A percentile compares a stretch with the other conserved stretches of the same genome.
Conservation (phyloP, 805 yeast species). For the Metschnikowia rubicola region DNA sequence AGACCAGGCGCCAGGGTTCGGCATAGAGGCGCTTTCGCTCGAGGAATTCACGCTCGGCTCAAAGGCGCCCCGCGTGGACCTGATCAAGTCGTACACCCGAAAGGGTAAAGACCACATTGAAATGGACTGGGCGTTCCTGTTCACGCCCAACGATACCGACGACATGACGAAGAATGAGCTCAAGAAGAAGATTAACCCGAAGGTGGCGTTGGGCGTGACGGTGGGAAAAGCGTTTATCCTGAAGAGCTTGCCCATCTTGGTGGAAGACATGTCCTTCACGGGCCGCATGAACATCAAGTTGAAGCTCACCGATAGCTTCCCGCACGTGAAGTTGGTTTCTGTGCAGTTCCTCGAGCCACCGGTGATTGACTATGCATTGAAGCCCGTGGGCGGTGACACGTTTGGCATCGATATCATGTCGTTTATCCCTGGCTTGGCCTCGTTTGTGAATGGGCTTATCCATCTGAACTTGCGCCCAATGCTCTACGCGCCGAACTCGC, state of each 20-base stretch:
- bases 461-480: conserved; percentile 71
- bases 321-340: conserved; percentile 73
- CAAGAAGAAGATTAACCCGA: conserved; percentile 69
- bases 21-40: conserved; percentile 68
- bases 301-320: conserved; percentile 61
- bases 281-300: conserved; percentile 67
- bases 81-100: conserved; percentile 70
- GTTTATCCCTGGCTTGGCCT: conserved; percentile 72
- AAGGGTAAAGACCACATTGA: conserved; percentile 65
- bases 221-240: conserved; percentile 79
- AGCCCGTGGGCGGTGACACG: conserved; percentile 89
- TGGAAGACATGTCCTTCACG: conserved; percentile 73
- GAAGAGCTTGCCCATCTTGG: conserved; percentile 71
- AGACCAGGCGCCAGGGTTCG: conserved; percentile 78
- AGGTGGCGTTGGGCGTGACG: conserved; percentile 75
- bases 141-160: conserved; percentile 77
- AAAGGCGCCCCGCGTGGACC: conserved; percentile 71
- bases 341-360: conserved; percentile 77
- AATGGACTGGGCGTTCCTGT: conserved; percentile 82
- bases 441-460: conserved; percentile 66
- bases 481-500: conserved; percentile 78
- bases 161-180: conserved; percentile 79
- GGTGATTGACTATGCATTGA: conserved; percentile 70
- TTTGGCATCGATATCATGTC: conserved; percentile 83
- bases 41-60: conserved; percentile 80